A percentile compares a stretch with the other conserved stretches of the same genome.
Evolutionary conservation across 73 alveolate species (phyloP).

Genomic region (Diophrys appendiculata): DNA sequence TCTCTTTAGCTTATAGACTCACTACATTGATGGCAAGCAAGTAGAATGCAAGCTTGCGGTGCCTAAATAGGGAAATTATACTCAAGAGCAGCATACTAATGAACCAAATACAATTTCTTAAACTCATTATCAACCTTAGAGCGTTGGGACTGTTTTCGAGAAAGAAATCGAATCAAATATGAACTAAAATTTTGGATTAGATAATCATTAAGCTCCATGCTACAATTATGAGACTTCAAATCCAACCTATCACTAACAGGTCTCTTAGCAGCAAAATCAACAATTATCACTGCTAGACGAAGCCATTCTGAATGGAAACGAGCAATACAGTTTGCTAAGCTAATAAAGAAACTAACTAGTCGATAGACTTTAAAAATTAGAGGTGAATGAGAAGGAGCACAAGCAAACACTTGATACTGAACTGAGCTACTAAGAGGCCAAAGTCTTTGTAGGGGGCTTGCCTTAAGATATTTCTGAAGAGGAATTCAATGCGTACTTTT

Average conservation of each 20-base stretch:
- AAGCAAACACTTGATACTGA: background rate
- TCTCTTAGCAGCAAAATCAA: too few species aligned
- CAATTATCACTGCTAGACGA: background rate
- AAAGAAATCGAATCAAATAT: too few species aligned
- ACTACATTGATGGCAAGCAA: conserved; percentile 34
- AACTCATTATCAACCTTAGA: too few species aligned
- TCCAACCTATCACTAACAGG: too few species aligned
- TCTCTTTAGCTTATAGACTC: conserved; percentile 15
- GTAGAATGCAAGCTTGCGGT: conserved; percentile 51
- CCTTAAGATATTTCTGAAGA: background rate
- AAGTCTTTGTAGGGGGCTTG: background rate
- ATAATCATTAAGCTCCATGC: too few species aligned
- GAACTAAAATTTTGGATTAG: too few species aligned
- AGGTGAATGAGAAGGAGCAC: background rate
- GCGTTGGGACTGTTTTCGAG: too few species aligned
- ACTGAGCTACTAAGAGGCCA: background rate
- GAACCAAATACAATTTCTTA: too few species aligned
- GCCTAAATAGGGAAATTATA: too few species aligned
- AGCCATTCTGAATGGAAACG: background rate
- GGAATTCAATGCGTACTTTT: conserved; percentile 20
- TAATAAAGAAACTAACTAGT: background rate
- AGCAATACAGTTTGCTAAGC: background rate
- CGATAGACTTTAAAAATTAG: background rate
- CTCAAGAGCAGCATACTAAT: too few species aligned
- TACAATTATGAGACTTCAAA: too few species aligned